Conservation (phyloP, 2,329 filamentous ascomycete genomes). For the Pyrenophora seminiperda region DNA sequence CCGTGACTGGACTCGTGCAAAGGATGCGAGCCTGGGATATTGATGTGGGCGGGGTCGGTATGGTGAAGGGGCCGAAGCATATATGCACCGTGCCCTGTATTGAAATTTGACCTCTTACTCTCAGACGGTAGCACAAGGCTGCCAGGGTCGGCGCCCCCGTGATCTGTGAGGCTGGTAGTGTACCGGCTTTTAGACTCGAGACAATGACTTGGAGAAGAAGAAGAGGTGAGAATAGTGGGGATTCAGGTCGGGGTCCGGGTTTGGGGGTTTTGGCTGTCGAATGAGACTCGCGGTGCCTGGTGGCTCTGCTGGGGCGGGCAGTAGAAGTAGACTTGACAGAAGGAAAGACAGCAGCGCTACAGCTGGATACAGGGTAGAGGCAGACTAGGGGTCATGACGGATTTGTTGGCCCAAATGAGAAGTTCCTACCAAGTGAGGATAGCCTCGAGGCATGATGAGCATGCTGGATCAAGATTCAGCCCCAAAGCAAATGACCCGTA, state of each 20-base stretch:
- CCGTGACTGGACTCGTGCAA: slow-evolving; percentile 2
- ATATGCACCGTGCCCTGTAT: slow-evolving; percentile 43
- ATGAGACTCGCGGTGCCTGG: slow-evolving; percentile 18
- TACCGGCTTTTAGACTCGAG: slow-evolving; percentile 26
- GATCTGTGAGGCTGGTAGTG: slow-evolving; percentile 39
- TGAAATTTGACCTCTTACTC: slow-evolving; percentile 34
- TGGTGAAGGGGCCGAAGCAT: slow-evolving; percentile 38
- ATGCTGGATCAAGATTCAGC: slow-evolving; percentile 53
- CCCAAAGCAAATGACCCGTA: slow-evolving; percentile 51
- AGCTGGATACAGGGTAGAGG: slow-evolving; percentile 45
- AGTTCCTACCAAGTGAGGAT: slow-evolving; percentile 45
- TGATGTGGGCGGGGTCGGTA: slow-evolving; percentile 13
- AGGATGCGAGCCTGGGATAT: slow-evolving; percentile 15
- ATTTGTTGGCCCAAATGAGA: slow-evolving; percentile 50
- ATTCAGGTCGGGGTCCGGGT: slow-evolving; percentile 27
- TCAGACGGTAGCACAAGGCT: slow-evolving; percentile 39
- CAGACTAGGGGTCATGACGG: slow-evolving; percentile 39
- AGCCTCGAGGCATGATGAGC: slow-evolving; percentile 40
- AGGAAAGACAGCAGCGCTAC: slow-evolving; percentile 31
- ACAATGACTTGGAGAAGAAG: slow-evolving; percentile 24
- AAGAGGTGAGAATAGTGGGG: slow-evolving; percentile 17
- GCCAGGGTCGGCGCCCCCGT: slow-evolving; percentile 40
- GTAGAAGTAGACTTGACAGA: slow-evolving; percentile 43
- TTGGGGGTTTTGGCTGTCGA: slow-evolving; percentile 31
- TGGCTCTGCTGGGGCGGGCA: slow-evolving; percentile 7